Evolutionary conservation across 2,329 filamentous ascomycete species (phyloP).

Genomic region (Neofusicoccum ribis): DNA sequence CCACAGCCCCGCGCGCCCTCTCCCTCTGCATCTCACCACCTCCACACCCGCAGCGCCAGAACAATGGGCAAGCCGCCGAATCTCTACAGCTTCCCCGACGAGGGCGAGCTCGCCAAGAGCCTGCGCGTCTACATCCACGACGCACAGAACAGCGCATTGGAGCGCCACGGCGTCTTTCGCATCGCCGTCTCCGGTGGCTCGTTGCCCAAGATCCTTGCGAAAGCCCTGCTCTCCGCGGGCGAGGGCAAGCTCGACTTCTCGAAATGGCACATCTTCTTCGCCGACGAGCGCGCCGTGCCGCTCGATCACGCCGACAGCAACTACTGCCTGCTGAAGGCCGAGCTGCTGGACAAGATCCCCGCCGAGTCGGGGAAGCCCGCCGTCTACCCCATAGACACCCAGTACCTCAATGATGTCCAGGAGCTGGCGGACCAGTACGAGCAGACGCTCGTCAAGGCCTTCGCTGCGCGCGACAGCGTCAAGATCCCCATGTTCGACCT

Average conservation of each 20-base stretch:
- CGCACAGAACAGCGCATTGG: conserved; percentile 75
- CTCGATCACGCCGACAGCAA: conserved; percentile 93
- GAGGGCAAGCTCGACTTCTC: conserved; percentile 65
- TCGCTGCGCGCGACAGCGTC: conserved; percentile 90
- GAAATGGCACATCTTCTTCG: conserved; percentile 98
- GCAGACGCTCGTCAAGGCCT: conserved; percentile 78
- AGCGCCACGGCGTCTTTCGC: conserved; percentile 83
- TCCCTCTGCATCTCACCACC: conserved; percentile 9
- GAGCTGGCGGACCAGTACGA: conserved; percentile 95
- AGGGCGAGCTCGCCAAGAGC: conserved; percentile 69
- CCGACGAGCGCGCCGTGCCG: conserved; percentile 92
- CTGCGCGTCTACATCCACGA: conserved; percentile 82
- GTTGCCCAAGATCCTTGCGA: conserved; percentile 81
- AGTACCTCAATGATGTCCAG: conserved; percentile 73
- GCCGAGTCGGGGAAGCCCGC: conserved; percentile 63
- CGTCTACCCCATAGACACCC: conserved; percentile 76
- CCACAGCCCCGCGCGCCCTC: conserved; percentile 9
- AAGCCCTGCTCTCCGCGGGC: conserved; percentile 69
- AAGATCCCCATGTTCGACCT: conserved; percentile 94
- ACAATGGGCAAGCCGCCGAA: conserved; percentile 49
- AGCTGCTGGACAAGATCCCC: conserved; percentile 86
- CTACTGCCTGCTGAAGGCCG: conserved; percentile 81
- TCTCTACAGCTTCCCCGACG: conserved; percentile 77
- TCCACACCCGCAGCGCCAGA: conserved; percentile 10
- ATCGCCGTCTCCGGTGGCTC: conserved; percentile 92